Evolutionary conservation across 169 alveolate genomes (phyloP).

Genomic region (Plasmodium vivax): DNA sequence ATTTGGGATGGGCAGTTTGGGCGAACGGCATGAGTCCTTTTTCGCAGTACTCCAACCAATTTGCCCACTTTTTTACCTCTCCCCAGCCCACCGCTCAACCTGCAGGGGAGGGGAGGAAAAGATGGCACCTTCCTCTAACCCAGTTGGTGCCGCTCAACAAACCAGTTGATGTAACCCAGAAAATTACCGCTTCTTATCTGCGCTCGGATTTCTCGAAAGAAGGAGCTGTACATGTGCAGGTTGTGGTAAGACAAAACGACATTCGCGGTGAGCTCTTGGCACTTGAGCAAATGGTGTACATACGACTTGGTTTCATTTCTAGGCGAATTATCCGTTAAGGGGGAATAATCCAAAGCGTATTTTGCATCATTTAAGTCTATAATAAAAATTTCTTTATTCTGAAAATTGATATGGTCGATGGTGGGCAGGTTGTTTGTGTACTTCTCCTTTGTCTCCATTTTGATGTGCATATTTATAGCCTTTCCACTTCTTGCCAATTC

Average conservation of each 20-base stretch:
- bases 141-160: conserved; percentile 30
- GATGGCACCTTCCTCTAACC: not conserved
- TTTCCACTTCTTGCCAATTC: conserved; percentile 72
- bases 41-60: not conserved
- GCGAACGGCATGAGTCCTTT: not conserved
- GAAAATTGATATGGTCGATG: conserved; percentile 34
- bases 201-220: conserved; percentile 74
- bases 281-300: conserved; percentile 77
- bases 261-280: conserved; percentile 77
- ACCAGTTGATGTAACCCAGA: conserved; percentile 28
- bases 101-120: not conserved
- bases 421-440: not conserved
- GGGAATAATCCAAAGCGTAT: conserved; percentile 48
- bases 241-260: conserved; percentile 76
- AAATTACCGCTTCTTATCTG: conserved; percentile 49
- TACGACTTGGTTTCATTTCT: conserved; percentile 78
- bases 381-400: conserved; percentile 36
- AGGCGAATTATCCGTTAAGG: conserved; percentile 71
- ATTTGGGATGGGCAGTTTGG: not conserved
- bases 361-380: conserved; percentile 75
- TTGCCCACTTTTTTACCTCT: not conserved
- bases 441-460: not conserved
- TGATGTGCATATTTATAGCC: conserved; percentile 71
- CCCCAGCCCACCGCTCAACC: not conserved
- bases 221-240: conserved; percentile 63